Evolutionary conservation across 129 eudicot genomes (phyloP), one percentile per base, ranked within the genome.

Genomic region (Ambrosia trifida): DNA sequence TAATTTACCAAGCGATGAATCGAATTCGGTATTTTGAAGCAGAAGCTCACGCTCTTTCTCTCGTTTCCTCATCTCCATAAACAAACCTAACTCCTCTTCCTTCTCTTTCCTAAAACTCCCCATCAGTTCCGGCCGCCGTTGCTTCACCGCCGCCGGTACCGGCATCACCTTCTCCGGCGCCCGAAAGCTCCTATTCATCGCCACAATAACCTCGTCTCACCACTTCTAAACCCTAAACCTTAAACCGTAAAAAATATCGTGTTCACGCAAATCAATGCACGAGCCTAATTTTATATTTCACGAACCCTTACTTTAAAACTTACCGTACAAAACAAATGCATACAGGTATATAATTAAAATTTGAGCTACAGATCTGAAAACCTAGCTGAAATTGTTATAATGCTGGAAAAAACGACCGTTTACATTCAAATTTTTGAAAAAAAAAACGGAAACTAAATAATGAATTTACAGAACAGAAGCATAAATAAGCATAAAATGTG

Each of bases 21-120:
- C 90, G 59, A 89, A 78, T 72, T 86, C 94, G 17, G 96, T 73
- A 69, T 78, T 81, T 12, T 86, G 86, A 24, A 86, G 82, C 28
- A 88, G 86, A 66, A 83, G 85, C 69, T 84, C 78, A 51, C 87
- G 81, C 73, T 92, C 95, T 79, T 86, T 93, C 58, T 93, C 98
- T 20, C 89, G 80, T 76, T 78, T 85, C 7, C 87, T 85, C 98
- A 93, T 93, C 74, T 93, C 98, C 8, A 84, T 76, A 68, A 93
- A 93, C 82, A 93, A 78, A 8, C 95, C 85, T 59, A 89, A 80
- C 72, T 93, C 98, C 11, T 93, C 98, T 49, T 93, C 98, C 68
- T 85, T 93, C 64, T 85, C 93, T 14, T 78, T 73, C 83, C 86
- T 85, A 69, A 77, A 75, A 70, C 83, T 83, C 58, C 83, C 73